A percentile compares a stretch with the other conserved stretches of the same genome.
Conservation (phyloP, 108 stramenopile species). For the Cylindrotheca fusiformis region DNA sequence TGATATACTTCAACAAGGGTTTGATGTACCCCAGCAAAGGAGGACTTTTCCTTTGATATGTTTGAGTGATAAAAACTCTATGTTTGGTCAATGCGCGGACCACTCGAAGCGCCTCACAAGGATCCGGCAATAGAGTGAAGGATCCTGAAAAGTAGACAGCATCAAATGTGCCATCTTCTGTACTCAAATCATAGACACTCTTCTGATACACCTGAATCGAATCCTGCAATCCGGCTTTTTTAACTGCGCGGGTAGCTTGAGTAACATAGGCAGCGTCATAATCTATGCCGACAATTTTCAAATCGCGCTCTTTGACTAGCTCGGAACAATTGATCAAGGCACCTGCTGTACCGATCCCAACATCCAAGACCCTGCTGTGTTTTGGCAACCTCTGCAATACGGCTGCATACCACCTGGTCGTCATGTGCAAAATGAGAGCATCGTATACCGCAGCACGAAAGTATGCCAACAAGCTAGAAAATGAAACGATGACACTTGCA, state of each 20-base stretch:
- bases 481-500: no score
- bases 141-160: constrained; percentile 72
- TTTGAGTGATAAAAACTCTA: constrained; percentile 63
- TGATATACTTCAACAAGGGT: constrained; percentile 59
- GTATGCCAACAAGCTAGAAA: not conserved
- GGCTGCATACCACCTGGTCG: constrained; percentile 52
- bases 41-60: constrained; percentile 53
- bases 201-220: constrained; percentile 36
- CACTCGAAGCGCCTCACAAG: constrained; percentile 43
- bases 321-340: constrained; percentile 40
- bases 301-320: constrained; percentile 32
- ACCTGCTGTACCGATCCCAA: constrained; percentile 70
- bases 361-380: constrained; percentile 45
- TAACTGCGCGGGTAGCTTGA: constrained; percentile 38
- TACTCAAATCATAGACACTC: constrained; percentile 33
- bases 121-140: constrained; percentile 63
- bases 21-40: constrained; percentile 48
- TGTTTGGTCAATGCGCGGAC: constrained; percentile 25
- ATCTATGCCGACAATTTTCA: constrained; percentile 60
- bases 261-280: constrained; percentile 54
- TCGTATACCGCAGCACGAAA: constrained; percentile 43
- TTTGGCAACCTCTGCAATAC: constrained; percentile 35
- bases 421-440: constrained; percentile 55
- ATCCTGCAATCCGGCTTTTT: constrained; percentile 20
- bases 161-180: constrained; percentile 38